These are phyloP conservation scores for Phlebopus sp. DNA, from an alignment of 1,284 basidiomycete species.

Conservation along the genomic window DNA sequence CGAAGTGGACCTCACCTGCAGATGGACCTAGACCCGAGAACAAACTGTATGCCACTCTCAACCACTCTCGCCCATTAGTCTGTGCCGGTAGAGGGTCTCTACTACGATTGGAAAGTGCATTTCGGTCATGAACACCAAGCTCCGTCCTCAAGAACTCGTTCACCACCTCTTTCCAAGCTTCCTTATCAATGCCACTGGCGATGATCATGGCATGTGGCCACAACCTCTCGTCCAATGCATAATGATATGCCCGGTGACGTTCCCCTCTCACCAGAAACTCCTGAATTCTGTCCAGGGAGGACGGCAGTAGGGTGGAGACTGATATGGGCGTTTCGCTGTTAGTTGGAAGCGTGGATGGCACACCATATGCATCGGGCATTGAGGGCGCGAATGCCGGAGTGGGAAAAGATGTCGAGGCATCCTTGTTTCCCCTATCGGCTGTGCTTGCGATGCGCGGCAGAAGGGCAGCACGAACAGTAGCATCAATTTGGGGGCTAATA, in stretches of 20 bases:
- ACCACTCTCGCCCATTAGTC: conserved; percentile 60
- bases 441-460: conserved; percentile 50
- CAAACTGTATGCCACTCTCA: conserved; percentile 83
- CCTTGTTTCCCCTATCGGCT: conserved; percentile 16
- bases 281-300: conserved; percentile 76
- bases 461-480: conserved; percentile 60
- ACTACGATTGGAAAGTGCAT: conserved; percentile 15
- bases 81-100: conserved; percentile 14
- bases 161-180: conserved; percentile 90
- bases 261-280: conserved; percentile 80
- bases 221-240: conserved; percentile 82
- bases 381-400: conserved; percentile 16
- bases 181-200: conserved; percentile 89
- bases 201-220: conserved; percentile 98
- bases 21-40: conserved; percentile 81
- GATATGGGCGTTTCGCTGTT: conserved; percentile 44
- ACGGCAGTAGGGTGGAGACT: conserved; percentile 51
- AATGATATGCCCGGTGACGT: conserved; percentile 83
- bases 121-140: conserved; percentile 46
- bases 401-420: conserved; percentile 21
- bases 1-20: conserved; percentile 51
- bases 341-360: too few relatives aligned
- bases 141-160: conserved; percentile 84
- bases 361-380: conserved; percentile 18
- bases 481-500: conserved; percentile 68